Base-by-base conservation (phyloP, 2,329 filamentous ascomycete genomes). In the Aspergillus sp. region DNA sequence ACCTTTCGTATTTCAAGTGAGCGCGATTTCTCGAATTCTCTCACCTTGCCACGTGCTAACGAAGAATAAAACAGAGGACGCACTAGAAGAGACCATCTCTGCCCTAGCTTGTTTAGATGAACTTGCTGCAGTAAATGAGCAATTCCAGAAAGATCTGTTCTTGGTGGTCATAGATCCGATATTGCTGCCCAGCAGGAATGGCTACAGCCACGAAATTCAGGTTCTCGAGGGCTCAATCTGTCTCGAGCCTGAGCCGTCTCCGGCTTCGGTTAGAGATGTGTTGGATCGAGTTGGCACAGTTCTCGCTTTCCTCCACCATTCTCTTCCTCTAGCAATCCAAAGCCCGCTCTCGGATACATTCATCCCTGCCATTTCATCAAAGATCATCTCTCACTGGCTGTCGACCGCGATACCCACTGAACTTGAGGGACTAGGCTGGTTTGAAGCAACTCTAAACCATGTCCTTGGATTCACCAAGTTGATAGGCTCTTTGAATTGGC, bases 341-440 rank as follows among this genome's bases (percentile, higher is more conserved):
- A 66, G 75, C 7, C 82, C 86, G 1, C 79, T 97, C 1, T 90
- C 91, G 0, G 81, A 84, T 13, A 84, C 86, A 8, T 85, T 97
- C 73, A 85, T 97, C 74, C 88, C 88, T 0, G 82, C 85, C 45
- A 77, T 97, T 9, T 84, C 89, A 8, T 83, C 86, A 6, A 85
- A 86, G 23, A 82, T 97, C 11, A 89, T 92, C 46, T 84, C 84
- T 4, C 82, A 84, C 4, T 96, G 92, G 89, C 83, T 99, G 7
- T 86, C 91, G 34, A 84, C 87, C 15, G 86, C 88, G 1, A 89
- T 99, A 0, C 94, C 95, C 1, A 82, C 89, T 1, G 89, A 91
- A 0, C 81, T 97, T 11, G 82, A 85, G 11, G 88, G 89, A 11
- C 88, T 97, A 75, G 81, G 82, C 8, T 81, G 80, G 1, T 97